Percentiles rank a stretch among this genome's conserved stretches.
Evolutionary conservation across 495 filamentous ascomycete genomes (phyloP).

Genomic region (Podospora pseudocomata): DNA sequence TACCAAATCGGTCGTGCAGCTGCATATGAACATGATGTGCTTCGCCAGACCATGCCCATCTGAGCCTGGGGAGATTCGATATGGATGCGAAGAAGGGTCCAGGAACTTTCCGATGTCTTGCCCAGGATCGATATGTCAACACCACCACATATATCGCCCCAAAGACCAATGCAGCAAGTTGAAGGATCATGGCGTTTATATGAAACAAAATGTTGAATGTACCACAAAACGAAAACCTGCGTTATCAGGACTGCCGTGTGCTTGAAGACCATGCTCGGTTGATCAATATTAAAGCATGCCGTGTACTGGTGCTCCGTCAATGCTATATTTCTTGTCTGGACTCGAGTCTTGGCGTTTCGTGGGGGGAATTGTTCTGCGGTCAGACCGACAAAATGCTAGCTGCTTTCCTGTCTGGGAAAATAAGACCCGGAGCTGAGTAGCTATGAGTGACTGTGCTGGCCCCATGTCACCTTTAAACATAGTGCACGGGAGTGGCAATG

Average conservation of each 20-base stretch:
- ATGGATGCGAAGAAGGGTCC: slow-evolving; percentile 15
- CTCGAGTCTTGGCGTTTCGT: not conserved
- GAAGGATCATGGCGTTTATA: not conserved
- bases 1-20: slow-evolving; percentile 46
- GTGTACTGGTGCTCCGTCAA: not conserved
- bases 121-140: slow-evolving; percentile 4
- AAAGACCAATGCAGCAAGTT: not conserved
- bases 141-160: not conserved
- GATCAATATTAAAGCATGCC: not conserved
- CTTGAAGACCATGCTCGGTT: not conserved
- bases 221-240: not conserved
- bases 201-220: not conserved
- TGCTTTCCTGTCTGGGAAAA: not conserved
- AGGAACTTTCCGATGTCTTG: slow-evolving; percentile 10
- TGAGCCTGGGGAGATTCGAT: slow-evolving; percentile 11
- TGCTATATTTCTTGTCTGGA: not conserved
- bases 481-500: not conserved
- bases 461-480: not conserved
- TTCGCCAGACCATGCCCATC: slow-evolving; percentile 14
- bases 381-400: not conserved
- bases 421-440: not conserved
- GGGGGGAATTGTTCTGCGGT: not conserved
- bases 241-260: not conserved
- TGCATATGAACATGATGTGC: slow-evolving; percentile 9
- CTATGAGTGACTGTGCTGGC: not conserved